phyloP scores from a whole-genome alignment of 371 early-diverging fungal genomes.

The Dinochytrium kinnereticum region DNA sequence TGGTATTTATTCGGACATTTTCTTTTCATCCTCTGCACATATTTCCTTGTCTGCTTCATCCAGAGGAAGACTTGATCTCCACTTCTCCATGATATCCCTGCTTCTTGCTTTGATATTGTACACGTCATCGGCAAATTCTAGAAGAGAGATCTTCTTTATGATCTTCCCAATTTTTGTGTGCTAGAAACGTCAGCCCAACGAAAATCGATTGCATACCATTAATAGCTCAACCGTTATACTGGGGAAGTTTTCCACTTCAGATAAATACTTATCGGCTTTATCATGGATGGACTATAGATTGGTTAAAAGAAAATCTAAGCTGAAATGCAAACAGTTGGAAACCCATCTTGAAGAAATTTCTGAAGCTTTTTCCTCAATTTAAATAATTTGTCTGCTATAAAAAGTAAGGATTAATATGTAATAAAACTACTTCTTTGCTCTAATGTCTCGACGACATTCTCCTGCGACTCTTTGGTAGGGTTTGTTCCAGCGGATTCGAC shows the following conservation, averaged over 20 bases:
- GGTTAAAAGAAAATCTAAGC: not conserved
- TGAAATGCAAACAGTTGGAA: not conserved
- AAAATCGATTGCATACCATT: not conserved
- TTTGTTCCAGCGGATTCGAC: too few species aligned
- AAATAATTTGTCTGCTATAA: not conserved
- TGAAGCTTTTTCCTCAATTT: conserved; percentile 11
- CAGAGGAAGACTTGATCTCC: conserved; percentile 15
- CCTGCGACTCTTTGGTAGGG: too few species aligned
- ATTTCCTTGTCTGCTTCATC: not conserved
- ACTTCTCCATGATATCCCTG: conserved; percentile 25
- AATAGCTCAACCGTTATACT: not conserved
- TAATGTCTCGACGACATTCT: too few species aligned
- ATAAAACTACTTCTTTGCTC: not conserved
- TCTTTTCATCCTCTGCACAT: not conserved
- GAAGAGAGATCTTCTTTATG: conserved; percentile 26
- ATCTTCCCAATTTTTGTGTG: conserved; percentile 35
- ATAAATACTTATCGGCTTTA: conserved; percentile 1
- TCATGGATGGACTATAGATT: not conserved
- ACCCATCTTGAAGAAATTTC: not conserved
- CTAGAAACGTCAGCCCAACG: conserved; percentile 4
- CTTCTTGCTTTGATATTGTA: conserved; percentile 20
- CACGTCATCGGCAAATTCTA: conserved; percentile 18
- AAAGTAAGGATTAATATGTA: not conserved
- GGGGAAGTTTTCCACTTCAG: not conserved
- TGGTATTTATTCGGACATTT: not conserved